Evolutionary conservation across 192 early-diverging fungal species (phyloP), one percentile per base, ranked within the genome.

Genomic region (Rhizoclosmatium sp.): DNA sequence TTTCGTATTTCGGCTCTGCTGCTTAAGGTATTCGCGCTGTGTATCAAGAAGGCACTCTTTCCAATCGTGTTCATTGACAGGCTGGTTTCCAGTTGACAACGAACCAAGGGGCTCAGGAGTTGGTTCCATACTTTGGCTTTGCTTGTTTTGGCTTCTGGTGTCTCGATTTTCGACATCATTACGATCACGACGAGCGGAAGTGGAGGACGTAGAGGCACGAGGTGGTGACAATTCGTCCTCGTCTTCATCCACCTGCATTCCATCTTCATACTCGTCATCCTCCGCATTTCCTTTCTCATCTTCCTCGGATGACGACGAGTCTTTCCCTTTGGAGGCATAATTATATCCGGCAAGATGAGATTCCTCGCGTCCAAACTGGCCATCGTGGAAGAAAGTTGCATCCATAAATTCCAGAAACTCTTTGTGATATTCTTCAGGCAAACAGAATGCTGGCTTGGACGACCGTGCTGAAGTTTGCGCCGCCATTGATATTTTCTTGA

Each of bases 331-430:
- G 14, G 21, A n/a, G 2, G 64, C 21, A 40, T 14, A 31, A 12
- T 3, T 12, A 65, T 65, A n/a, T 3, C 64, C 64, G 3, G 21
- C 64, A 19, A 58, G 23, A 41, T 65, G 62, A 16, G 49, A 47
- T 12, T 51, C 70, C 51, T 21, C 70, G 10, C 39, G 19, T 21
- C 70, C 70, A 72, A 72, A 23, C 16, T 10, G 4, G 10, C 70
- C 49, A 14, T 59, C 51, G n/a, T 69, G n/a, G 23, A 51, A 41
- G 56, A 72, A 72, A 47, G 19, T 42, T 9, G 21, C 49, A 19
- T 72, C 70, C 21, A 72, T 44, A 51, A 58, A 72, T 44, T 72
- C 70, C 54, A 72, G 39, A 72, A 72, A 72, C 51, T 51, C 49
- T 39, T 54, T 31, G 4, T 72, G 54, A 19, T 48, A 48, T 42